These are phyloP conservation scores for Nakataea oryzae DNA, from an alignment of 2,329 filamentous ascomycete species.

Conservation along the genomic window DNA sequence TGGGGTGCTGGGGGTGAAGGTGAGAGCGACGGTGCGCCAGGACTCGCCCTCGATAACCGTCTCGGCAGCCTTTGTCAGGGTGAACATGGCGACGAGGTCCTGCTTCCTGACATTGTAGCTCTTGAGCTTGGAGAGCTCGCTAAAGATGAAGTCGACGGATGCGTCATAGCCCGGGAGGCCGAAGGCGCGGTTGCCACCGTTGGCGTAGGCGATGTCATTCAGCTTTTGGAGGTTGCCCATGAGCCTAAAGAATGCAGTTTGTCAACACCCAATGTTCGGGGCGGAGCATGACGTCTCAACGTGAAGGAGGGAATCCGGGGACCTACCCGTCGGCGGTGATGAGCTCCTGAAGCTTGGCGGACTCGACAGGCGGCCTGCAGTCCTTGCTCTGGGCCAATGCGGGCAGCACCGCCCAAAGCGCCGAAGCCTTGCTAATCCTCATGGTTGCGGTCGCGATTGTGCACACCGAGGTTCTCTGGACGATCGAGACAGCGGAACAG, in stretches of 20 bases:
- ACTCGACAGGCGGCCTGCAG: conserved; percentile 1
- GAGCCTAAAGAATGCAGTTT: neutral
- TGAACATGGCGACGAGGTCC: conserved; percentile 1
- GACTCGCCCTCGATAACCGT: neutral
- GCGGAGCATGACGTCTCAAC: neutral
- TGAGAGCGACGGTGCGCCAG: conserved; percentile 2
- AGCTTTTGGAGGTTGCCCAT: conserved; percentile 2
- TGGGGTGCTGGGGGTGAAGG: conserved; percentile 2
- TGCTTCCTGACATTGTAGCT: conserved; percentile 1
- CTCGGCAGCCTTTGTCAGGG: neutral
- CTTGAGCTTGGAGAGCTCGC: conserved; percentile 3
- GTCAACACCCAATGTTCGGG: no score
- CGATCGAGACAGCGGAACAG: no score
- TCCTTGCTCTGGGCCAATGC: neutral
- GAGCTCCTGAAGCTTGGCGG: neutral
- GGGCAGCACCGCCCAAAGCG: conserved; percentile 1
- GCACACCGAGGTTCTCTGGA: neutral
- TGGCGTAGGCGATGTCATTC: conserved; percentile 1
- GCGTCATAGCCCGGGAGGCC: conserved; percentile 2
- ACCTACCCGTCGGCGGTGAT: conserved; percentile 1
- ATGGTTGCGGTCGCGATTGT: neutral
- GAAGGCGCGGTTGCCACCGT: conserved; percentile 1
- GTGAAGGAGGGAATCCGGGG: neutral
- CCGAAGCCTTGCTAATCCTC: conserved; percentile 1
- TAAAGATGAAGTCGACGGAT: conserved; percentile 1